phyloP scores from a whole-genome alignment of 2,329 filamentous ascomycete genomes.

The Fusarium drepaniforme region DNA sequence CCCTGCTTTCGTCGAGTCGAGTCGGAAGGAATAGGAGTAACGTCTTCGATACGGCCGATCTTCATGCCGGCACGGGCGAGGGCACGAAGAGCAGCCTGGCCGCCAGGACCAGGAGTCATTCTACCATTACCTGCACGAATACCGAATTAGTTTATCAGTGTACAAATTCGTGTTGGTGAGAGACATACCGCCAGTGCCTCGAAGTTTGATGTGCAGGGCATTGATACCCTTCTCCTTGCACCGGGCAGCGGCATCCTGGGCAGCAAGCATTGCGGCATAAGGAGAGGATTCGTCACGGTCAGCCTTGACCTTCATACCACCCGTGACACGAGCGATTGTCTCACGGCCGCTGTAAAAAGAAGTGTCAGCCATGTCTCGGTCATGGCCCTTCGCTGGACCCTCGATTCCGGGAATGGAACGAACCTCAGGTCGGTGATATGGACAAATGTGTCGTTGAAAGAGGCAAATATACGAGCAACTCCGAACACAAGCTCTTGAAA shows the following conservation, averaged over 20 bases:
- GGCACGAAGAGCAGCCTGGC: slow-evolving; percentile 98
- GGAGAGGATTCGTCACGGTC: slow-evolving; percentile 99
- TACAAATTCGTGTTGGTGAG: not conserved
- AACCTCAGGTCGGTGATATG: slow-evolving; percentile 99
- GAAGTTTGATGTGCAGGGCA: slow-evolving; percentile 99
- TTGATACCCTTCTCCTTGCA: slow-evolving; percentile 81
- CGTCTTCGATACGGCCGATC: slow-evolving; percentile 99
- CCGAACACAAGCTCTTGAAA: slow-evolving; percentile 88
- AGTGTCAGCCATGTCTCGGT: not conserved
- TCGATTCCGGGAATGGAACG: slow-evolving; percentile 52
- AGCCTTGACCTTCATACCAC: slow-evolving; percentile 99
- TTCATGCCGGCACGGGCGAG: slow-evolving; percentile 99
- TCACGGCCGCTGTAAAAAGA: slow-evolving; percentile 85
- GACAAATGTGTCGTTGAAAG: slow-evolving; percentile 94
- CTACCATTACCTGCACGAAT: slow-evolving; percentile 86
- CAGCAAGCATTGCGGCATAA: slow-evolving; percentile 99
- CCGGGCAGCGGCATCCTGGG: slow-evolving; percentile 95
- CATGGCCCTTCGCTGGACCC: not conserved
- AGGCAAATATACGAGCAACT: slow-evolving; percentile 96
- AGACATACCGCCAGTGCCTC: slow-evolving; percentile 91
- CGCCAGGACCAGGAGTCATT: slow-evolving; percentile 99
- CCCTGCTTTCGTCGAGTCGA: slow-evolving; percentile 99
- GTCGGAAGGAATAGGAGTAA: slow-evolving; percentile 98
- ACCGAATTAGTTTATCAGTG: slow-evolving; percentile 9
- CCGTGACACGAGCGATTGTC: slow-evolving; percentile 99